Percentiles rank a stretch among this genome's conserved stretches.
phyloP scores from a whole-genome alignment of 345 rosid genomes.

The Firmiana major region DNA sequence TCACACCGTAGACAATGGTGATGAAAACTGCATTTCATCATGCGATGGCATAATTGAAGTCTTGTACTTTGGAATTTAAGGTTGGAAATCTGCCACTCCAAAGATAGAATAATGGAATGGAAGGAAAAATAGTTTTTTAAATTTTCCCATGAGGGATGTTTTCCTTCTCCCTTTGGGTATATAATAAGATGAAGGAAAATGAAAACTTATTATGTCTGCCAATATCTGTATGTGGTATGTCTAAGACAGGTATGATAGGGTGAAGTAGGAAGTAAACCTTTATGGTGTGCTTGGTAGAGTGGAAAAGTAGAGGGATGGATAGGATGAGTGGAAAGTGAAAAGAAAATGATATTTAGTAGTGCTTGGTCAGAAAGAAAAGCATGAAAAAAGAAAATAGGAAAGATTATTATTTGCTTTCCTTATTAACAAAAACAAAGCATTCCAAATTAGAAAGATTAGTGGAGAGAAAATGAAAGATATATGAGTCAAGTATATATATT shows the following conservation, averaged over 20 bases:
- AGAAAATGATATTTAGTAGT: too few relatives aligned
- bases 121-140: not conserved
- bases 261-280: not conserved
- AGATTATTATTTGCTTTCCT: too few relatives aligned
- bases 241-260: not conserved
- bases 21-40: not conserved
- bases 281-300: too few relatives aligned
- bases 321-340: too few relatives aligned
- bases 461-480: too few relatives aligned
- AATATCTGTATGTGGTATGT: not conserved
- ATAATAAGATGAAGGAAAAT: not conserved
- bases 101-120: not conserved
- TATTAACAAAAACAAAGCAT: too few relatives aligned
- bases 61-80: not conserved
- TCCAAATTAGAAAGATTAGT: too few relatives aligned
- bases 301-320: too few relatives aligned
- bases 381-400: too few relatives aligned
- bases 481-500: too few relatives aligned
- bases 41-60: not conserved
- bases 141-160: not conserved
- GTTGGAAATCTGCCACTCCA: not conserved
- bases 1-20: not conserved
- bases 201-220: not conserved
- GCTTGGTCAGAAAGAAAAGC: too few relatives aligned
- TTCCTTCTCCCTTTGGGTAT: not conserved